Base-by-base conservation (phyloP, 176 grass and related monocot species). In the Dactylis glomerata region DNA sequence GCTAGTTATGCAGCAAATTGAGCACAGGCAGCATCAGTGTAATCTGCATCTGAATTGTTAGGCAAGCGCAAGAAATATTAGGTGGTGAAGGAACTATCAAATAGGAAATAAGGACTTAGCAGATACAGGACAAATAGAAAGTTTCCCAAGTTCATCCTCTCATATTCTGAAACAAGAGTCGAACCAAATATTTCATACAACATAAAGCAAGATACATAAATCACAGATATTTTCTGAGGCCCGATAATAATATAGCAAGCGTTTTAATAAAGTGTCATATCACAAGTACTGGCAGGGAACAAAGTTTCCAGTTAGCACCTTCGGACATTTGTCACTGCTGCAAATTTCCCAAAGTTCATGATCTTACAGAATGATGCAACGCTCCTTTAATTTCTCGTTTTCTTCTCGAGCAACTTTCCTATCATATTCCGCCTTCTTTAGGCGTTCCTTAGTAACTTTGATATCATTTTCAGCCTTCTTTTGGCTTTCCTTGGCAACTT, bases 381-480 rank as follows among this genome's bases (percentile, higher is more conserved):
- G 19, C 20, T 24, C 20, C n/a, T 57, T 24, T 23, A 57, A 57
- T 16, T 31, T 63, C 26, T 63, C 6, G 1, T 63, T 63, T 63
- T 59, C 54, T 10, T 57, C 56, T 59, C 10, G 23, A 31, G 26
- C 59, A 31, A 6, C 2, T 6, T 6, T 64, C 7, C 5, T 64
- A 17, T 31, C 61, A 31, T 32, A 1, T 32, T 32, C 28, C 31
- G 28, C 93, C 61, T 78, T 80, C 86, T 83, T 34, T 16, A 89
- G 58, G 4, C 17, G 87, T 19, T 76, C 59, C 50, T 5, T 54
- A 11, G 24, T 11, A 61, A 14, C 57, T 15, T 61, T 59, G 2
- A 2, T 64, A 64, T 64, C 61, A 17, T 17, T 64, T 32, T 32
- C 28, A 64, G 28, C 93, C 61, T 78, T 80, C 86, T 83, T 34